These are phyloP conservation scores for Diplodia seriata DNA, from an alignment of 2,329 filamentous ascomycete species.

Conservation along the genomic window DNA sequence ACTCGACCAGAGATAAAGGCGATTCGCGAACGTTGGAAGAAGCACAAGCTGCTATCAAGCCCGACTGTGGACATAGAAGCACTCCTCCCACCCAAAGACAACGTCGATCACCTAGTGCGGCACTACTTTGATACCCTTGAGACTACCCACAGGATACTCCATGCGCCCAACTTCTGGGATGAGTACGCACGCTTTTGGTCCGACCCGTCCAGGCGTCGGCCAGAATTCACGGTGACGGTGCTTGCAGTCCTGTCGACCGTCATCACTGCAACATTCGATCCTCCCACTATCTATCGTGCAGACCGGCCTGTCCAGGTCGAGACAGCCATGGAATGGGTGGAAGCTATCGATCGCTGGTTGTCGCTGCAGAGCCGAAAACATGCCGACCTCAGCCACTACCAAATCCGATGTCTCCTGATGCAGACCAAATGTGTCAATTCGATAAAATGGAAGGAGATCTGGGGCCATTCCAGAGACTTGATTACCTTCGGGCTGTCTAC, in stretches of 20 bases:
- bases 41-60: not conserved
- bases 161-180: conserved; percentile 40
- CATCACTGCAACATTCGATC: conserved; percentile 39
- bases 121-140: conserved; percentile 30
- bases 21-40: conserved; percentile 35
- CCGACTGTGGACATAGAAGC: conserved; percentile 1
- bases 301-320: conserved; percentile 53
- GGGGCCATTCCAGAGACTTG: conserved; percentile 59
- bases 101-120: conserved; percentile 25
- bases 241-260: conserved; percentile 50
- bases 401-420: conserved; percentile 59
- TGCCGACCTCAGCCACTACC: conserved; percentile 57
- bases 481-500: conserved; percentile 60
- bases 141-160: conserved; percentile 35
- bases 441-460: conserved; percentile 62
- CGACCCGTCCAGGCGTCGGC: conserved; percentile 30
- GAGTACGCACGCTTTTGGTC: conserved; percentile 35
- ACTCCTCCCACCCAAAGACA: conserved; percentile 21
- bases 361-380: conserved; percentile 59
- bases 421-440: conserved; percentile 59
- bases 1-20: conserved; percentile 45
- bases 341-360: conserved; percentile 53
- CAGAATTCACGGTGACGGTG: conserved; percentile 50
- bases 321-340: conserved; percentile 48
- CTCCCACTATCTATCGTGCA: conserved; percentile 48